Percentiles rank a stretch among this genome's conserved stretches.
phyloP scores from a whole-genome alignment of 1,284 basidiomycete species.

The Neonothopanus nambi region DNA sequence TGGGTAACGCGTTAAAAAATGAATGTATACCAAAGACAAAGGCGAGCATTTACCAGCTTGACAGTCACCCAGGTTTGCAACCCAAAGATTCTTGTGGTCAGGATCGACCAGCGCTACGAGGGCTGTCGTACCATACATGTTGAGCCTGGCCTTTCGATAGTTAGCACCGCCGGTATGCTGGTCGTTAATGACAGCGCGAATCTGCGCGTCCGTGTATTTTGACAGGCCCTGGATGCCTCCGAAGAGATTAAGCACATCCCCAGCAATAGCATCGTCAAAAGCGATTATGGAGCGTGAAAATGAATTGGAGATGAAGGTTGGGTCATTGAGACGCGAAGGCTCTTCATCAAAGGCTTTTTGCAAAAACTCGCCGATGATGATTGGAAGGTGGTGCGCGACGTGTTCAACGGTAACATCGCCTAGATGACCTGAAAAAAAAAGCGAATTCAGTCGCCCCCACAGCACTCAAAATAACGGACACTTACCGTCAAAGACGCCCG shows the following conservation, averaged over 20 bases:
- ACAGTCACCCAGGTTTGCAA: conserved; percentile 73
- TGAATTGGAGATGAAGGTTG: conserved; percentile 50
- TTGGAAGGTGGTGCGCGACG: conserved; percentile 64
- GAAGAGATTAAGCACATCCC: conserved; percentile 57
- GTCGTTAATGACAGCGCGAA: conserved; percentile 61
- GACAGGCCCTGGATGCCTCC: conserved; percentile 52
- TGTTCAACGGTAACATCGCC: conserved; percentile 70
- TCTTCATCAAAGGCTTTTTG: conserved; percentile 40
- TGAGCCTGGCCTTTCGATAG: conserved; percentile 28
- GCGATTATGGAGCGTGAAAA: conserved; percentile 56
- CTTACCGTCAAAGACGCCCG: conserved; percentile 70
- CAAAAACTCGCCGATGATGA: conserved; percentile 62
- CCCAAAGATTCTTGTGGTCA: conserved; percentile 47
- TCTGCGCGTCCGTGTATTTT: conserved; percentile 52
- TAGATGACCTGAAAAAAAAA: conserved; percentile 51
- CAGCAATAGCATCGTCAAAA: conserved; percentile 68
- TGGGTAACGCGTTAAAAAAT: conserved; percentile 14
- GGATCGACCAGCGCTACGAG: conserved; percentile 35
- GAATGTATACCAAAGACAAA: conserved; percentile 14
- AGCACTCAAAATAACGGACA: conserved; percentile 9
- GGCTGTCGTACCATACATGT: conserved; percentile 38
- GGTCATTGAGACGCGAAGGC: conserved; percentile 34
- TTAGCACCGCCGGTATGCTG: conserved; percentile 32
- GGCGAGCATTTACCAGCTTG: conserved; percentile 42
- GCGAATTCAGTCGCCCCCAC: conserved; percentile 12